These are phyloP conservation scores for Cubamyces lactineus DNA, from an alignment of 768 basidiomycete species.

Conservation along the genomic window DNA sequence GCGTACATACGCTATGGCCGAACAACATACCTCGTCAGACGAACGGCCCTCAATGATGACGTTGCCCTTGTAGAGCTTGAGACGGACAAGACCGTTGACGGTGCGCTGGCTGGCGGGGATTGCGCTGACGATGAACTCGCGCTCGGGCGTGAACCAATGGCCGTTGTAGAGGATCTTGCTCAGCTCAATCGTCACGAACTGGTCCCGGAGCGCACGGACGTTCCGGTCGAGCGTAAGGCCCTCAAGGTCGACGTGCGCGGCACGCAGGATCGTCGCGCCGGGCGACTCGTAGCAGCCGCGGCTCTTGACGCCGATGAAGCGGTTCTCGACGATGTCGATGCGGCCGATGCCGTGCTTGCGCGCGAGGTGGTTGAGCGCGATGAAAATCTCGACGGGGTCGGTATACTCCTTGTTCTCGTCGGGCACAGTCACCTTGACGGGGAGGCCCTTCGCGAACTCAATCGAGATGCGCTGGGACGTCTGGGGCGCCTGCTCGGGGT, in stretches of 20 bases:
- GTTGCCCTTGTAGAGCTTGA: constrained; percentile 97
- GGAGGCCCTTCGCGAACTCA: constrained; percentile 87
- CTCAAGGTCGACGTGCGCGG: constrained; percentile 95
- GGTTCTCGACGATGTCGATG: constrained; percentile 99
- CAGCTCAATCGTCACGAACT: constrained; percentile 90
- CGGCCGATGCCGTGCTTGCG: constrained; percentile 95
- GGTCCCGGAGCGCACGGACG: constrained; percentile 91
- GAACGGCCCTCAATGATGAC: constrained; percentile 90
- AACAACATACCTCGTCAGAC: constrained; percentile 68
- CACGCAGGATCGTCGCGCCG: constrained; percentile 93
- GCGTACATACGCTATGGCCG: too few species aligned
- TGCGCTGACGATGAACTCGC: constrained; percentile 89
- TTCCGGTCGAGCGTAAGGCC: constrained; percentile 98
- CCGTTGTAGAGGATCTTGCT: constrained; percentile 96
- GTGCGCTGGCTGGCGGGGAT: constrained; percentile 95
- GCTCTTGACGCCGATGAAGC: constrained; percentile 98
- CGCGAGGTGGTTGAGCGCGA: constrained; percentile 86
- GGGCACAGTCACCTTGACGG: constrained; percentile 75
- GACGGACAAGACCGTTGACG: constrained; percentile 89
- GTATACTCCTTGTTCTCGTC: constrained; percentile 65
- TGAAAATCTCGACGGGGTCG: constrained; percentile 95
- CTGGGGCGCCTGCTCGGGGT: constrained; percentile 80
- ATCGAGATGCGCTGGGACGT: constrained; percentile 80
- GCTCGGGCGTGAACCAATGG: constrained; percentile 99
- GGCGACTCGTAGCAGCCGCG: constrained; percentile 99